Conservation (phyloP, 1,284 basidiomycete genomes). For the Ceratobasidium sp. region DNA sequence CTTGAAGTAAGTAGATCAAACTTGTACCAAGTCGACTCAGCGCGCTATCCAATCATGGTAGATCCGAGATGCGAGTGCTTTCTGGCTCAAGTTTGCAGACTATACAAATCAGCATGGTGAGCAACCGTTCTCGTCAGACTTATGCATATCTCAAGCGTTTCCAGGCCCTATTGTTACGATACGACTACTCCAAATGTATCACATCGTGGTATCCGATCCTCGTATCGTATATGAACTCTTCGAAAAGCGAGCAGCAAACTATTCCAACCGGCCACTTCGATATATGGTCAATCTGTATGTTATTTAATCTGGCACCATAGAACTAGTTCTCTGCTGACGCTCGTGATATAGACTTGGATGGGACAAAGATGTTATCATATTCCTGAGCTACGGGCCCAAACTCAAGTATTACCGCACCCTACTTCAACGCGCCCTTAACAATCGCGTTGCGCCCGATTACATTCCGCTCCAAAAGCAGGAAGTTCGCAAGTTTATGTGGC, state of each 20-base stretch:
- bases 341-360: conserved; percentile 3
- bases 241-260: conserved; percentile 22
- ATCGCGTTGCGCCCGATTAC: conserved; percentile 22
- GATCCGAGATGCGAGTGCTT: conserved; percentile 27
- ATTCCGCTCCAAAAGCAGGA: conserved; percentile 12
- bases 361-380: conserved; percentile 11
- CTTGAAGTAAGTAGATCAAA: conserved; percentile 9
- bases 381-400: conserved; percentile 12
- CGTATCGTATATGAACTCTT: conserved; percentile 10
- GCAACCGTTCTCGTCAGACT: neutral
- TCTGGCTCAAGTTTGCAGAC: conserved; percentile 37
- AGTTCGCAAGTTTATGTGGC: conserved; percentile 1
- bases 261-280: neutral
- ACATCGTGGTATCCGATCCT: conserved; percentile 26
- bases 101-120: conserved; percentile 26
- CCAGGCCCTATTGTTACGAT: conserved; percentile 16
- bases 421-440: conserved; percentile 30
- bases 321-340: neutral
- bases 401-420: conserved; percentile 22
- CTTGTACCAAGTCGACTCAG: neutral
- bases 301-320: neutral
- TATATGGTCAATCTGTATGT: conserved; percentile 19
- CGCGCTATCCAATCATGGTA: neutral
- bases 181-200: conserved; percentile 4
- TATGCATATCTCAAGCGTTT: too few species aligned